phyloP scores from a whole-genome alignment of 495 filamentous ascomycete genomes.

The Aspergillus cristatus region DNA sequence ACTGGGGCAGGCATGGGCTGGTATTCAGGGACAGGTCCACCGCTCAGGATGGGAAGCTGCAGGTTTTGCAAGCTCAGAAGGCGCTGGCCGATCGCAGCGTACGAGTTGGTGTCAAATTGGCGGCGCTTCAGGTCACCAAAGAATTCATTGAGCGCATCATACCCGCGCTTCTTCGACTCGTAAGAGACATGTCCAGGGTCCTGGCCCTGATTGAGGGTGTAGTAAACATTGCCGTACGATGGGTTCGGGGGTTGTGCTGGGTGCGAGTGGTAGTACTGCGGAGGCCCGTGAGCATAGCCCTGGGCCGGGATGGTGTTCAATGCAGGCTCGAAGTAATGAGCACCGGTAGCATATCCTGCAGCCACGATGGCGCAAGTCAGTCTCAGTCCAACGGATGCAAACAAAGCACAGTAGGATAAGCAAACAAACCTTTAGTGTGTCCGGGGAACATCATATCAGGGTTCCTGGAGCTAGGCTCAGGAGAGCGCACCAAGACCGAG shows the following conservation, averaged over 20 bases:
- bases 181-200: slow-evolving; percentile 40
- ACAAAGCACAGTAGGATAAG: not conserved
- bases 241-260: slow-evolving; percentile 38
- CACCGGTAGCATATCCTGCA: slow-evolving; percentile 29
- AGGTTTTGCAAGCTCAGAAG: slow-evolving; percentile 65
- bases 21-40: slow-evolving; percentile 57
- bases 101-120: slow-evolving; percentile 75
- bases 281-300: slow-evolving; percentile 37
- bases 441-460: slow-evolving; percentile 46
- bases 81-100: slow-evolving; percentile 70
- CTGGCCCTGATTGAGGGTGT: slow-evolving; percentile 50
- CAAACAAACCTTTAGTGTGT: slow-evolving; percentile 26
- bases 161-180: slow-evolving; percentile 68
- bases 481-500: slow-evolving; percentile 74
- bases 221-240: slow-evolving; percentile 65
- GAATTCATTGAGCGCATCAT: slow-evolving; percentile 86
- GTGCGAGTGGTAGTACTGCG: slow-evolving; percentile 53
- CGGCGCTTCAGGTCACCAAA: slow-evolving; percentile 86
- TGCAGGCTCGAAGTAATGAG: slow-evolving; percentile 37
- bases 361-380: not conserved
- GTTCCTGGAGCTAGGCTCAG: slow-evolving; percentile 48
- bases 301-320: slow-evolving; percentile 31
- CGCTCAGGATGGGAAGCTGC: slow-evolving; percentile 53
- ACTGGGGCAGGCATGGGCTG: slow-evolving; percentile 47
- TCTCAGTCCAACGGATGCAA: too few species aligned